Percentiles rank a stretch among this genome's conserved stretches.
phyloP scores from a whole-genome alignment of 2,329 filamentous ascomycete species.

The Albifimbria verrucaria region DNA sequence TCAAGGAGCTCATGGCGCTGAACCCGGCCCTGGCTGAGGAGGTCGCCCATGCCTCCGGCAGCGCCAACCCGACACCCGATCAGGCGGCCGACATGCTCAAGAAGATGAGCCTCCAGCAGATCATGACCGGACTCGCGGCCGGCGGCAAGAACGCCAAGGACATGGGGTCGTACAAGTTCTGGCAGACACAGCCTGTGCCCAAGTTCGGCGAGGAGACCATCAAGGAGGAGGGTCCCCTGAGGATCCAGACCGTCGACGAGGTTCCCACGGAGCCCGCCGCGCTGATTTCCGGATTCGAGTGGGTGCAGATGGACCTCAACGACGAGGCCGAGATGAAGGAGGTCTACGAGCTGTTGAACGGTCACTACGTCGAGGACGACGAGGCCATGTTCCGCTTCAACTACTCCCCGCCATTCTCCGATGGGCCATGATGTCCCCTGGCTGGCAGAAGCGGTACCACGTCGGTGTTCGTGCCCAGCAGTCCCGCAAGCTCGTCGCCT shows the following conservation, averaged over 20 bases:
- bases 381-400: slow-evolving; percentile 98
- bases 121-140: slow-evolving; percentile 71
- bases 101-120: slow-evolving; percentile 65
- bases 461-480: slow-evolving; percentile 83
- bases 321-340: slow-evolving; percentile 79
- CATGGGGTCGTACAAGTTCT: slow-evolving; percentile 97
- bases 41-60: slow-evolving; percentile 31
- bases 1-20: slow-evolving; percentile 65
- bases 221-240: slow-evolving; percentile 78
- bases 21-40: slow-evolving; percentile 71
- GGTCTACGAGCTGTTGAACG: slow-evolving; percentile 84
- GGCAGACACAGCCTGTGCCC: slow-evolving; percentile 94
- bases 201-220: slow-evolving; percentile 64
- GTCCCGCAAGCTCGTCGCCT: slow-evolving; percentile 86
- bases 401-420: slow-evolving; percentile 87
- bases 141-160: slow-evolving; percentile 89
- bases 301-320: slow-evolving; percentile 85
- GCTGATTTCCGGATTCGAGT: slow-evolving; percentile 83
- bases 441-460: slow-evolving; percentile 93
- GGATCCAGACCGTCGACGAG: slow-evolving; percentile 71
- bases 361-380: slow-evolving; percentile 96
- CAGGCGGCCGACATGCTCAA: slow-evolving; percentile 52
- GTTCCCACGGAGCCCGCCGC: slow-evolving; percentile 74
- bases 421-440: slow-evolving; percentile 93
- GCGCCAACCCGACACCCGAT: slow-evolving; percentile 32